These are phyloP conservation scores for Avena sativa DNA, from an alignment of 176 grass and related monocot genomes.

Conservation along the genomic window DNA sequence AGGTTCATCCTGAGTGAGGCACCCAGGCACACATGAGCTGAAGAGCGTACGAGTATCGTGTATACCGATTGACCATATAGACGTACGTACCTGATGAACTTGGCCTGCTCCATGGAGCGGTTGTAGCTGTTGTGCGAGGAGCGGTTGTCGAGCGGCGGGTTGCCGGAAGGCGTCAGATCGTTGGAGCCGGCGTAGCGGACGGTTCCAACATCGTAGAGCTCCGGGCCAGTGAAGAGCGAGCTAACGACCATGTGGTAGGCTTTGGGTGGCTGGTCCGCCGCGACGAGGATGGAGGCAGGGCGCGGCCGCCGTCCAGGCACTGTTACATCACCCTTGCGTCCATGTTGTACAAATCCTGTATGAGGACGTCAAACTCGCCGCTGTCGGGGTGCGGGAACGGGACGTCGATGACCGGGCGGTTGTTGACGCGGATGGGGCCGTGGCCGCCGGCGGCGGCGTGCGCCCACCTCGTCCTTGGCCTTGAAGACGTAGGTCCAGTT, in stretches of 20 bases:
- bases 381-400: slow-evolving; percentile 56
- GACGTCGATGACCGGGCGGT: slow-evolving; percentile 55
- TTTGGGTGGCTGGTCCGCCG: slow-evolving; percentile 54
- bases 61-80: no score
- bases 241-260: slow-evolving; percentile 69
- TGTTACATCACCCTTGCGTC: slow-evolving; percentile 57
- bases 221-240: slow-evolving; percentile 56
- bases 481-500: slow-evolving; percentile 90
- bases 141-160: slow-evolving; percentile 38
- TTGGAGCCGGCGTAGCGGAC: slow-evolving; percentile 58
- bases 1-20: slow-evolving; percentile 60
- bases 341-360: slow-evolving; percentile 82
- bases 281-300: slow-evolving; percentile 57
- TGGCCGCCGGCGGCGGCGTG: slow-evolving; percentile 64
- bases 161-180: slow-evolving; percentile 27
- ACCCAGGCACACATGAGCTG: no score
- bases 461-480: slow-evolving; percentile 79
- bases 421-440: slow-evolving; percentile 63
- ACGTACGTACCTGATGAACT: slow-evolving; percentile 40
- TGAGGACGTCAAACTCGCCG: slow-evolving; percentile 64
- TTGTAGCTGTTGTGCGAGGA: slow-evolving; percentile 31
- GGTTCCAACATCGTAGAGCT: slow-evolving; percentile 50
- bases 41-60: no score
- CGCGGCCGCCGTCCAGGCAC: slow-evolving; percentile 54
- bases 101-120: slow-evolving; percentile 73